Evolutionary conservation across 805 yeast species (phyloP).

Genomic region (Metschnikowia proteae): DNA sequence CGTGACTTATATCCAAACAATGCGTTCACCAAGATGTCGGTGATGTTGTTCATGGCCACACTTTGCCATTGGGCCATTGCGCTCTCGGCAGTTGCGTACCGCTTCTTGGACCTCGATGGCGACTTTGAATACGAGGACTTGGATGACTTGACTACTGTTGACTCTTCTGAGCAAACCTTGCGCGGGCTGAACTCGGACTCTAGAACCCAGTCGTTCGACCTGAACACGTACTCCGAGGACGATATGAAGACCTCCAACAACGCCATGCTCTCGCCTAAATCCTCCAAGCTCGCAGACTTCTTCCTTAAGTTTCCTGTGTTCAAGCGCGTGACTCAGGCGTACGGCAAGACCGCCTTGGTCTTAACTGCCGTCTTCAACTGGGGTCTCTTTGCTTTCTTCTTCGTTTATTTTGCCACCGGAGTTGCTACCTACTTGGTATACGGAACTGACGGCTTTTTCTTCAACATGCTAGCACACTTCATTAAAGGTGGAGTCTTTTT

Average conservation of each 20-base stretch:
- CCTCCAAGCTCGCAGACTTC: slow-evolving; percentile 9
- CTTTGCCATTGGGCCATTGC: slow-evolving; percentile 55
- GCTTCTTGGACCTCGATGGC: slow-evolving; percentile 22
- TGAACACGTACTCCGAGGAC: slow-evolving; percentile 18
- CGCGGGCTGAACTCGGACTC: slow-evolving; percentile 13
- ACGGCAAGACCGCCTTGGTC: slow-evolving; percentile 22
- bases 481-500: slow-evolving; percentile 93
- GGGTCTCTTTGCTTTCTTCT: slow-evolving; percentile 58
- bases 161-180: slow-evolving; percentile 14
- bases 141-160: slow-evolving; percentile 15
- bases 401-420: slow-evolving; percentile 56
- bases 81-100: slow-evolving; percentile 44
- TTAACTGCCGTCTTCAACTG: slow-evolving; percentile 44
- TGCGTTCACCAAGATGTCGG: slow-evolving; percentile 64
- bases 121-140: slow-evolving; percentile 14
- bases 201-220: slow-evolving; percentile 22
- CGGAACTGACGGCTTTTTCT: slow-evolving; percentile 66
- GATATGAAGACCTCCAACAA: slow-evolving; percentile 25
- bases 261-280: slow-evolving; percentile 14
- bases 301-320: slow-evolving; percentile 15
- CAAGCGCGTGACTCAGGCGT: slow-evolving; percentile 8
- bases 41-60: slow-evolving; percentile 52
- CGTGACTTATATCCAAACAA: slow-evolving; percentile 72
- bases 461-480: slow-evolving; percentile 88
- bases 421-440: slow-evolving; percentile 64